These are phyloP conservation scores for Mentha longifolia DNA, from an alignment of 257 asterid genomes.

Conservation along the genomic window DNA sequence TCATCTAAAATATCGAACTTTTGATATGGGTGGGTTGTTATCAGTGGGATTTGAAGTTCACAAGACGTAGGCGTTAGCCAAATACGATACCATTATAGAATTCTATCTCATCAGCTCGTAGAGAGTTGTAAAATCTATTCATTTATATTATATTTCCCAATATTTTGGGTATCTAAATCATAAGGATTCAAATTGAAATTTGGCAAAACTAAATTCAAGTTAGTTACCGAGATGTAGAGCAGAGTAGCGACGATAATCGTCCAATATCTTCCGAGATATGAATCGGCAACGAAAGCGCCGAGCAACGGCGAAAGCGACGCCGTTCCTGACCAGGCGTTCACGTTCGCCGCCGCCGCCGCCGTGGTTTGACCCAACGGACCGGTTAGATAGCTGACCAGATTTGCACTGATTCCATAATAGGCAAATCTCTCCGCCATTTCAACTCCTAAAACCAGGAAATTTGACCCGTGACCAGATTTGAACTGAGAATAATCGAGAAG, in stretches of 20 bases:
- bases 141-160: too few species aligned
- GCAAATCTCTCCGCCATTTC: conserved; percentile 40
- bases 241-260: conserved; percentile 28
- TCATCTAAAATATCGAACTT: too few species aligned
- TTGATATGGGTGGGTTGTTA: too few species aligned
- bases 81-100: too few species aligned
- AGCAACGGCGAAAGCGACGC: conserved; percentile 23
- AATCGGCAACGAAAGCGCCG: conserved; percentile 35
- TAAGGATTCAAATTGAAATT: background rate
- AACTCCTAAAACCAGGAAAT: background rate
- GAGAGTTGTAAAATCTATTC: too few species aligned
- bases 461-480: too few species aligned
- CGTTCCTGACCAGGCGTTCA: conserved; percentile 32
- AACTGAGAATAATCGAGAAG: background rate
- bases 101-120: too few species aligned
- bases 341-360: conserved; percentile 36
- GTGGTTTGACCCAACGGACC: conserved; percentile 29
- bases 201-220: too few species aligned
- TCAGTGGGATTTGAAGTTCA: too few species aligned
- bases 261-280: conserved; percentile 25
- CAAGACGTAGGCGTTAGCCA: too few species aligned
- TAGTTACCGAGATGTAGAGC: conserved; percentile 30
- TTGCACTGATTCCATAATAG: too few species aligned
- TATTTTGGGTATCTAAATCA: too few species aligned
- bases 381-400: conserved; percentile 22